phyloP scores from a whole-genome alignment of 2,329 filamentous ascomycete genomes.

The Colletotrichum agaves region DNA sequence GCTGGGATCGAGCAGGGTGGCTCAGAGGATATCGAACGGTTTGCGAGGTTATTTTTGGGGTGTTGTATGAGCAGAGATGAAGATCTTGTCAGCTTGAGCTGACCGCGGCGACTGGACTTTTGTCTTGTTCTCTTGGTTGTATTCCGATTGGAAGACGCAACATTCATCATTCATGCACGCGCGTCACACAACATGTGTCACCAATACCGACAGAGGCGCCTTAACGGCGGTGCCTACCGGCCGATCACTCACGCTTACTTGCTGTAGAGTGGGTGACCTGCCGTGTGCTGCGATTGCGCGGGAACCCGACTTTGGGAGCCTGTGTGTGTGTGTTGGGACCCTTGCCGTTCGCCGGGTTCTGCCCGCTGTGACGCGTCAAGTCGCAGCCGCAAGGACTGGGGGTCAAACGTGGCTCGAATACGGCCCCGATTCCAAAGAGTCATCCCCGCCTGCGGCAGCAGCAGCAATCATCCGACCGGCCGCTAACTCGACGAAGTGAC shows the following conservation, averaged over 20 bases:
- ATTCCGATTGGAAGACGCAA: background rate
- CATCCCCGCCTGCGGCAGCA: background rate
- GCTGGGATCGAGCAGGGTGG: too few species aligned
- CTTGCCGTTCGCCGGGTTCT: background rate
- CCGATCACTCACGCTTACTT: background rate
- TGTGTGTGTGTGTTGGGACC: background rate
- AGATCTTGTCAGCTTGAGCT: too few species aligned
- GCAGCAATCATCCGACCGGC: background rate
- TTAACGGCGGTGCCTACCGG: background rate
- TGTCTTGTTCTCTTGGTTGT: too few species aligned
- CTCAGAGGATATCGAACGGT: too few species aligned
- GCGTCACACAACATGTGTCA: background rate
- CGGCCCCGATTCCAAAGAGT: background rate
- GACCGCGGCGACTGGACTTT: too few species aligned
- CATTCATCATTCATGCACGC: background rate
- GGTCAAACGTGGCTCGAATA: background rate
- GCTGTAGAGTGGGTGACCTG: slow-evolving; percentile 3
- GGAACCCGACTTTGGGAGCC: background rate
- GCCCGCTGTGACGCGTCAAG: background rate
- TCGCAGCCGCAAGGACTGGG: background rate
- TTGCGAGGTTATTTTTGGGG: too few species aligned
- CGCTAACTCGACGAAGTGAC: background rate
- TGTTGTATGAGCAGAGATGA: too few species aligned
- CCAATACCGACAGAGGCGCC: background rate
- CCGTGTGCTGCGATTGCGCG: background rate